Evolutionary conservation across 192 early-diverging fungal genomes (phyloP), one percentile per base, ranked within the genome.

Genomic region (Cladochytrium replicatum): DNA sequence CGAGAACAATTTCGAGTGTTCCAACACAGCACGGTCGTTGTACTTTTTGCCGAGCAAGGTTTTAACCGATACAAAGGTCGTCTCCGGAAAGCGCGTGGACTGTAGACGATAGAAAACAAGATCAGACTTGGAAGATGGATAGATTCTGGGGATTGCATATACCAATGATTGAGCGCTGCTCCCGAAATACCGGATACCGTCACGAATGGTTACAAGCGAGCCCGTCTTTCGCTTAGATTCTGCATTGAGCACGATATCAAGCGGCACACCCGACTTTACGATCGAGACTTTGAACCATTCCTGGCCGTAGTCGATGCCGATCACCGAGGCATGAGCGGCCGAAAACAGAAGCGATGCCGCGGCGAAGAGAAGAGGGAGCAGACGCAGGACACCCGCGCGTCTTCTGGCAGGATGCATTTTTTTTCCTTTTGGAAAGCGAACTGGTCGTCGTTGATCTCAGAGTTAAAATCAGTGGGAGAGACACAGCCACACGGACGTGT

Each of bases 201-300:
- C 82, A 31, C 63, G 43, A 34, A 97, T 66, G 2, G 80, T 80
- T 11, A 97, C 80, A 0, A 87, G 72, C 0, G 91, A 71, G 25
- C 81, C 75, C 1, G 96, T 97, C 69, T 99, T 93, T 23, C 96
- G 70, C 62, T 96, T 97, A 29, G 89, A 90, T 52, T 94, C 96
- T 32, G 82, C 70, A 64, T 99, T 99, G 47, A 99, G 78, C 4
- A 93, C 96, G 50, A 95, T 81, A 52, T 99, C 96, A 15, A 95
- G 66, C 8, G 87, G 81, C 11, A 83, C 81, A n/a, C 89, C 91
- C 6, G 92, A 78, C 52, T 91, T 91, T 50, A 95, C 86, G 25
- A 99, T 64, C 6, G 85, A 87, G 27, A 94, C 85, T 52, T 95
- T 97, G 69, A 95, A 89, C 92, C 92, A 99, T 41, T 99, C 89